These are phyloP conservation scores for Solanum dulcamara DNA, from an alignment of 257 asterid species.

Conservation along the genomic window DNA sequence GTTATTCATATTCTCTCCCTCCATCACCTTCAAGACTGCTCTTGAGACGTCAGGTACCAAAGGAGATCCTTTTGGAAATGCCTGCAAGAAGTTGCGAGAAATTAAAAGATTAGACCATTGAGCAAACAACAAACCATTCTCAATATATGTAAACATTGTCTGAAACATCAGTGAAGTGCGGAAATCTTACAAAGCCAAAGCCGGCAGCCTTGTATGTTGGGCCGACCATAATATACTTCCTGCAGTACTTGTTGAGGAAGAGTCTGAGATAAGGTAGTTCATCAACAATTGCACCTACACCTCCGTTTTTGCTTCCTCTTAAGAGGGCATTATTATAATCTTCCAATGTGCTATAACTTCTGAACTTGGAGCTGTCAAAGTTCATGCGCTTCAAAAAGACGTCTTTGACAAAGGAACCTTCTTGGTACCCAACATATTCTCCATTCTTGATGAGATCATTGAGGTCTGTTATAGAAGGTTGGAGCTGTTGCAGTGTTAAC, in stretches of 20 bases:
- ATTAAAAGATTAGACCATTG: not conserved
- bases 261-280: conserved; percentile 32
- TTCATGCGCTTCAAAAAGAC: conserved; percentile 11
- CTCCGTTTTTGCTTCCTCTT: conserved; percentile 21
- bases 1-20: conserved; percentile 9
- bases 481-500: conserved; percentile 28
- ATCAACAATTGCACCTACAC: conserved; percentile 38
- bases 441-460: conserved; percentile 19
- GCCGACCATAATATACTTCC: conserved; percentile 24
- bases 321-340: conserved; percentile 16
- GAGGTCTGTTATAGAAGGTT: conserved; percentile 19
- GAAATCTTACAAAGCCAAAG: conserved; percentile 30
- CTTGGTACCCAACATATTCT: conserved; percentile 31
- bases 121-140: not conserved
- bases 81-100: conserved; percentile 1
- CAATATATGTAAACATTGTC: not conserved
- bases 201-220: conserved; percentile 37
- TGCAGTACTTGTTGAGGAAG: conserved; percentile 21
- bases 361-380: conserved; percentile 23
- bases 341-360: conserved; percentile 4
- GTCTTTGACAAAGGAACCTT: conserved; percentile 34
- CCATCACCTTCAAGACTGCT: conserved; percentile 17
- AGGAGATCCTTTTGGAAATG: conserved; percentile 34
- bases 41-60: conserved; percentile 29
- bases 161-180: not conserved